Evolutionary conservation across 805 yeast species (phyloP), one percentile per base, ranked within the genome.

Genomic region (Cyberlindnera euphorbiiphila): DNA sequence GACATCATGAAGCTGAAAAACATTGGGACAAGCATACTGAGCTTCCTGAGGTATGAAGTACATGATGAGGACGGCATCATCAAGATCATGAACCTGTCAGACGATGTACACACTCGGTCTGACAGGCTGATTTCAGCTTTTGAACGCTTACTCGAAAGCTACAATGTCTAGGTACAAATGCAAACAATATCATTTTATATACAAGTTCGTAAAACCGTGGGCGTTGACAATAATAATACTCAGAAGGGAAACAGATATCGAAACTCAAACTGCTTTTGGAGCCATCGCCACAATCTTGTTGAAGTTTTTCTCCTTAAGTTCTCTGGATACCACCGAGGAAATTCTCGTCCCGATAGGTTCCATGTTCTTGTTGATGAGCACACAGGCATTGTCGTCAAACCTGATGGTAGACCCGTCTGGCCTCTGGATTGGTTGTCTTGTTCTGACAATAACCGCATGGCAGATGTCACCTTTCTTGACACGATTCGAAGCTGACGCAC

Each of bases 351-450:
- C 98, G 35, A 93, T 71, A 9, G 97, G 96, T 57, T 93, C 98
- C 20, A 85, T 83, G 55, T 81, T 84, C 64, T 91, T 91, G 67
- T 93, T 89, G 45, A 91, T 76, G 55, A 93, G 72, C 23, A 93
- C 98, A 66, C 98, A 89, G 1, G 98, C 98, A 61, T 91, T 93
- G 64, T 93, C 98, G 59, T 89, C 96, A 59, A 93, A 93, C 50
- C 84, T 70, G 20, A 93, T 73, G 16, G 78, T 78, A 2, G 95
- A 73, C 4, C 98, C 98, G 59, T 93, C 98, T 4, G 81, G 72
- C 58, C 98, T 77, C 37, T 78, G 76, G 31, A 63, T 61, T 5
- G 74, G 73, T 47, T 87, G 87, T 64, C 81, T 88, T 1, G 97
- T 87, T 62, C 98, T 81, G 14, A 89, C 97, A 29, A 93, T 84